phyloP scores from a whole-genome alignment of 768 basidiomycete species.

The Lentinus tigrinus region DNA sequence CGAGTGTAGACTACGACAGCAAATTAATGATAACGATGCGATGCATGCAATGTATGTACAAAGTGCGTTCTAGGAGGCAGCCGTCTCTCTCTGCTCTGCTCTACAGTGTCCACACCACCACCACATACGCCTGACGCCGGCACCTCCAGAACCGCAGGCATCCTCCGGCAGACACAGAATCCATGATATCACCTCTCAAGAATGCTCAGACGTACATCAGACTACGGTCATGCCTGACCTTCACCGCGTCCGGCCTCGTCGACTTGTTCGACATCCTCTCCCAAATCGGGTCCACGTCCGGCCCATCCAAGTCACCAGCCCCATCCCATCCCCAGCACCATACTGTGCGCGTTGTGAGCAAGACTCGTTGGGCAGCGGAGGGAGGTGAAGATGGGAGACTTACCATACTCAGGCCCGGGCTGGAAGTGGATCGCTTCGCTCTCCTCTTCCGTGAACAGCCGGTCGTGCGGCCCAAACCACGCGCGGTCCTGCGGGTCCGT shows the following conservation, averaged over 20 bases:
- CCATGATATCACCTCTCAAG: too few species aligned
- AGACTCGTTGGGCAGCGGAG: background rate
- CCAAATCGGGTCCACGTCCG: constrained; percentile 98
- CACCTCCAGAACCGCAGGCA: background rate
- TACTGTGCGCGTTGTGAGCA: constrained; percentile 45
- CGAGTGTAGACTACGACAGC: background rate
- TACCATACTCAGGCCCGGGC: constrained; percentile 85
- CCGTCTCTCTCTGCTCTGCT: background rate
- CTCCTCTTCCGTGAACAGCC: constrained; percentile 90
- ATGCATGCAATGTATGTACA: background rate
- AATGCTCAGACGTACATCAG: constrained; percentile 16
- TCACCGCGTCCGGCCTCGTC: constrained; percentile 54
- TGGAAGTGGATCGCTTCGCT: constrained; percentile 71
- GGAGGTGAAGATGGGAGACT: constrained; percentile 30
- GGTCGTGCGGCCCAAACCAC: constrained; percentile 98
- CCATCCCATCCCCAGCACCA: constrained; percentile 99
- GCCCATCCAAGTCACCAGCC: constrained; percentile 95
- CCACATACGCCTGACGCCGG: background rate
- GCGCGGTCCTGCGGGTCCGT: constrained; percentile 97
- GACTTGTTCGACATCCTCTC: constrained; percentile 75
- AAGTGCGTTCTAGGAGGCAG: background rate
- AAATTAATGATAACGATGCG: constrained; percentile 1
- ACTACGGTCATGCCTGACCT: constrained; percentile 60
- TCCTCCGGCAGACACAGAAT: too few species aligned
- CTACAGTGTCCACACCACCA: too few species aligned